These are phyloP conservation scores for Eucalyptus tenuipes DNA, from an alignment of 345 rosid species.

Conservation along the genomic window DNA sequence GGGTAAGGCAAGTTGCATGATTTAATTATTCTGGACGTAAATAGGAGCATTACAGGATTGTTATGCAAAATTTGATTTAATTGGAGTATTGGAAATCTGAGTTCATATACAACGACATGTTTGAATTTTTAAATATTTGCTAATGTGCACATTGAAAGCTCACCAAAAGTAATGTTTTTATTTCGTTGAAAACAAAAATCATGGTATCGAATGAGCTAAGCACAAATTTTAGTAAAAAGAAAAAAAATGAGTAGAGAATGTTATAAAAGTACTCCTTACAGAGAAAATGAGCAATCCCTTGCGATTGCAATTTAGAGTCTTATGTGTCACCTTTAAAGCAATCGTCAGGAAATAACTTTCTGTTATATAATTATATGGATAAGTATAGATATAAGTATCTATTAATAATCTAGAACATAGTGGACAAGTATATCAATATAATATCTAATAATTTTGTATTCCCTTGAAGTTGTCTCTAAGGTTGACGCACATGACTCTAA, in stretches of 20 bases:
- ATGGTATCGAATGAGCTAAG: not conserved
- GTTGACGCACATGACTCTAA: not conserved
- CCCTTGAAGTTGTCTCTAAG: not conserved
- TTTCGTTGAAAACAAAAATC: not conserved
- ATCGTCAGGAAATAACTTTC: not conserved
- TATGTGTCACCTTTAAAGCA: not conserved
- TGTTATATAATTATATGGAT: not conserved
- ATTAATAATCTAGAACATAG: not conserved
- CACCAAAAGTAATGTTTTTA: not conserved
- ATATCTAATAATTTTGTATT: not conserved
- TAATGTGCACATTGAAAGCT: not conserved
- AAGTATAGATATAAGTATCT: not conserved
- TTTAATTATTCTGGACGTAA: not conserved
- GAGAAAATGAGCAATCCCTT: not conserved
- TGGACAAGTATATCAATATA: not conserved
- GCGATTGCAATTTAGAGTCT: not conserved
- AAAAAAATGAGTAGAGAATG: not conserved
- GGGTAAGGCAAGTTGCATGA: not conserved
- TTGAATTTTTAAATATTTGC: not conserved
- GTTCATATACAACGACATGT: not conserved
- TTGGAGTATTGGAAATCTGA: not conserved
- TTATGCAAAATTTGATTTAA: not conserved
- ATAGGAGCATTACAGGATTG: not conserved
- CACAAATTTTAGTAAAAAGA: not conserved
- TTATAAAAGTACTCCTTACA: not conserved